A percentile compares a stretch with the other conserved stretches of the same genome.
phyloP scores from a whole-genome alignment of 306 rosid genomes.

The Pyrus pyrifolia region DNA sequence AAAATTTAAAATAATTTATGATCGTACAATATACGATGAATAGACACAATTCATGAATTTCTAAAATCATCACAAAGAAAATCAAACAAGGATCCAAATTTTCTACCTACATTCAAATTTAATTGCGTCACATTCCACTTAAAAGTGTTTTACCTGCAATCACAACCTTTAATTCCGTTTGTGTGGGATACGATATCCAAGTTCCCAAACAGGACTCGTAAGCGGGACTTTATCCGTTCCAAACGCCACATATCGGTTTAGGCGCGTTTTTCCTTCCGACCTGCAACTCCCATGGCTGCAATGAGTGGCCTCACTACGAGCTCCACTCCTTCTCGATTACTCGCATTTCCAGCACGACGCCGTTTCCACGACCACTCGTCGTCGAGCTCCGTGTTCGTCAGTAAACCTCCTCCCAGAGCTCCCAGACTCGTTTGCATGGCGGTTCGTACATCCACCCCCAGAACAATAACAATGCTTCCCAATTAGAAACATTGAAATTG shows the following conservation, averaged over 20 bases:
- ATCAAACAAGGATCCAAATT: fast-evolving
- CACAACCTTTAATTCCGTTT: background rate
- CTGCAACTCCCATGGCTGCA: background rate
- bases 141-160: background rate
- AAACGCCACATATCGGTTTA: background rate
- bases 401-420: slow-evolving; percentile 25
- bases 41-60: too few species aligned
- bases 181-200: background rate
- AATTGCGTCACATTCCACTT: too few species aligned
- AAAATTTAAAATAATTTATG: too few species aligned
- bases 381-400: slow-evolving; percentile 21
- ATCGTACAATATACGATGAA: too few species aligned
- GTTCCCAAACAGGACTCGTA: slow-evolving; percentile 3
- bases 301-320: slow-evolving; percentile 56
- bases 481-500: background rate
- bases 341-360: slow-evolving; percentile 23
- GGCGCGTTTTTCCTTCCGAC: background rate
- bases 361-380: slow-evolving; percentile 28
- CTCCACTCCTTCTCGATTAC: slow-evolving; percentile 47
- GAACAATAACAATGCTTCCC: background rate
- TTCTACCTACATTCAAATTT: too few species aligned
- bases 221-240: slow-evolving; percentile 2
- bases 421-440: slow-evolving; percentile 80
- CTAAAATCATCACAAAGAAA: too few species aligned
- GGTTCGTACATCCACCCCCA: slow-evolving; percentile 29